These are phyloP conservation scores for Saxispiralis lemnorum DNA, from an alignment of 495 filamentous ascomycete species.

Conservation along the genomic window DNA sequence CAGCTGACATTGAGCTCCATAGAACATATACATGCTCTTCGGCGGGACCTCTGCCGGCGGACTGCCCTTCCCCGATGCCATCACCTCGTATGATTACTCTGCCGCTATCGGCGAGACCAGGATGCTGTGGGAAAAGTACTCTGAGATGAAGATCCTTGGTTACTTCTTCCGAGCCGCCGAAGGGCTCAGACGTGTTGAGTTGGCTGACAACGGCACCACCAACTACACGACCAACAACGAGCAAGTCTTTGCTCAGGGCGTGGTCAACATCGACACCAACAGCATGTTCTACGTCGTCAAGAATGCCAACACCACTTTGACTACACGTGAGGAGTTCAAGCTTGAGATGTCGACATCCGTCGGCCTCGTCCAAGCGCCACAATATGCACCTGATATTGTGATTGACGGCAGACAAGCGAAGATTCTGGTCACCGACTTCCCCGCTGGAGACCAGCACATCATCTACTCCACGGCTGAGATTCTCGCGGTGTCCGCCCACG, in stretches of 20 bases:
- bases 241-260: slow-evolving; percentile 29
- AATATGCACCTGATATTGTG: slow-evolving; percentile 20
- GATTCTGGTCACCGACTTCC: slow-evolving; percentile 43
- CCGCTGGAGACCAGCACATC: slow-evolving; percentile 31
- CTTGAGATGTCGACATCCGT: slow-evolving; percentile 36
- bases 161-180: slow-evolving; percentile 37
- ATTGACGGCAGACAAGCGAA: slow-evolving; percentile 43
- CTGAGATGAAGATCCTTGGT: slow-evolving; percentile 41
- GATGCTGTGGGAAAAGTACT: slow-evolving; percentile 38
- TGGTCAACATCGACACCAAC: slow-evolving; percentile 37
- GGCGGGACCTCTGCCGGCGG: slow-evolving; percentile 42
- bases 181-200: slow-evolving; percentile 36
- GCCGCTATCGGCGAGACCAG: slow-evolving; percentile 41
- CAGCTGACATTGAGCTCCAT: background rate
- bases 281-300: slow-evolving; percentile 39
- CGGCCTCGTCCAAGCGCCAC: slow-evolving; percentile 31
- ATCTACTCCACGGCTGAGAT: slow-evolving; percentile 46
- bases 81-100: slow-evolving; percentile 11
- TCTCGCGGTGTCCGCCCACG: slow-evolving; percentile 28
- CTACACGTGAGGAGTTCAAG: slow-evolving; percentile 33
- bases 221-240: slow-evolving; percentile 31
- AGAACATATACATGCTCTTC: slow-evolving; percentile 31
- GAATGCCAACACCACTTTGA: slow-evolving; percentile 32
- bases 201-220: slow-evolving; percentile 38
- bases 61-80: slow-evolving; percentile 14